Evolutionary conservation across 1,139 yeast species (phyloP), one percentile per base, ranked within the genome.

Genomic region (Suhomyces wounanorum): DNA sequence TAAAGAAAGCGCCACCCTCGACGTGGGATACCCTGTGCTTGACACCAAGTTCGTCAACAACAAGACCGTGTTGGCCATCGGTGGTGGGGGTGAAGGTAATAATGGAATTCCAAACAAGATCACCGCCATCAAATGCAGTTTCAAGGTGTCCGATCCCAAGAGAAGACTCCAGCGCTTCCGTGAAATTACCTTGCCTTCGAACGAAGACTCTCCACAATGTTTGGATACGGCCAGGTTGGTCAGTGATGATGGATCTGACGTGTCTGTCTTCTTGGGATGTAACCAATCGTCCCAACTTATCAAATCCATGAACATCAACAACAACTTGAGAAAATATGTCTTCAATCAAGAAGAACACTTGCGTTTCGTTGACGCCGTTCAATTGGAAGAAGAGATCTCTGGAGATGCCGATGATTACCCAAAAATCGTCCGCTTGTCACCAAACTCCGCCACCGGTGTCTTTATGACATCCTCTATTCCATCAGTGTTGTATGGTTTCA

Each of bases 81-180:
- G 99, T 40, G 99, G 98, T 43, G 97, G 97, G 37, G 98, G 97
- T 38, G 96, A 89, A 67, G 96, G 96, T 14, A 85, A 82, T 62
- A 77, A 89, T 63, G 97, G 97, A 42, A 83, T 91, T 50, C 89
- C 94, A 43, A 92, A 92, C 68, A 90, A 88, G 65, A 75, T 92
- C 59, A 84, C 91, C n/a, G 90, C 87, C 16, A 69, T 86, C 44
- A 73, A 81, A 51, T 73, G 87, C 50, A 79, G 81, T 59, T 83
- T 84, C 64, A 71, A 85, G 53, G 73, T 76, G 37, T 65, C 71
- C 43, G 81, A 77, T 55, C 79, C 82, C 56, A 63, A 58, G 26
- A 78, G 83, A 53, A 76, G 81, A 40, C 65, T 87, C 50, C 87
- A 83, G 60, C 72, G 83, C 57, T 83, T 78, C 60, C 72, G 90